These are phyloP conservation scores for Henningerozyma blattae DNA, from an alignment of 805 yeast species.

Conservation along the genomic window DNA sequence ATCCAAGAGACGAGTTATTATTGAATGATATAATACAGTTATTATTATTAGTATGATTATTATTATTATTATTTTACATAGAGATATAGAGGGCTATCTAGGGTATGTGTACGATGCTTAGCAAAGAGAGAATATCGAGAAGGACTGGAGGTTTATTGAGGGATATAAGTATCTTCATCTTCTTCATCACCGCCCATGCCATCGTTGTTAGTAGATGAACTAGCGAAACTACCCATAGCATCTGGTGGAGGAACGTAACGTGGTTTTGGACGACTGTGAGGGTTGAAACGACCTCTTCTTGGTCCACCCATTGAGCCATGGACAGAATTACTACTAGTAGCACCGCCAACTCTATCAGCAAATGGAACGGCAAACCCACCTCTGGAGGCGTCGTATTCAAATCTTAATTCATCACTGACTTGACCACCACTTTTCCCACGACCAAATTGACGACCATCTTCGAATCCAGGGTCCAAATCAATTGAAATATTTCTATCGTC, in stretches of 20 bases:
- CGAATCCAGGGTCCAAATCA: conserved; percentile 92
- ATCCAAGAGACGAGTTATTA: too few relatives aligned
- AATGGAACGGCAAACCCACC: conserved; percentile 34
- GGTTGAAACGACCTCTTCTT: not conserved
- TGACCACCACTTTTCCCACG: conserved; percentile 92
- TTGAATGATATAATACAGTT: too few relatives aligned
- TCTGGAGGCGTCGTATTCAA: conserved; percentile 37
- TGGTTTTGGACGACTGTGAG: not conserved
- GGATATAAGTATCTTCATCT: conserved; percentile 4
- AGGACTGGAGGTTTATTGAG: conserved; percentile 1
- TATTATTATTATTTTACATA: too few relatives aligned
- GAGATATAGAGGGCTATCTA: too few relatives aligned
- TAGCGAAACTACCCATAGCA: conserved; percentile 7
- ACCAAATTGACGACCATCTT: conserved; percentile 92
- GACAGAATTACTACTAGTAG: conserved; percentile 1
- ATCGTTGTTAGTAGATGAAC: not conserved
- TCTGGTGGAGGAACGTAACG: conserved; percentile 6
- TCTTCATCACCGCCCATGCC: not conserved
- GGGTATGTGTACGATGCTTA: too few relatives aligned
- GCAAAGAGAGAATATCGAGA: too few relatives aligned
- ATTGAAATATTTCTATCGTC: conserved; percentile 75
- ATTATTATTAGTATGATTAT: too few relatives aligned
- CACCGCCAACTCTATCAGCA: conserved; percentile 20
- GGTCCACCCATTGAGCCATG: not conserved
- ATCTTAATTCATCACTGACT: conserved; percentile 54